Base-by-base conservation (phyloP, 768 basidiomycete species). In the Collybia sordida region DNA sequence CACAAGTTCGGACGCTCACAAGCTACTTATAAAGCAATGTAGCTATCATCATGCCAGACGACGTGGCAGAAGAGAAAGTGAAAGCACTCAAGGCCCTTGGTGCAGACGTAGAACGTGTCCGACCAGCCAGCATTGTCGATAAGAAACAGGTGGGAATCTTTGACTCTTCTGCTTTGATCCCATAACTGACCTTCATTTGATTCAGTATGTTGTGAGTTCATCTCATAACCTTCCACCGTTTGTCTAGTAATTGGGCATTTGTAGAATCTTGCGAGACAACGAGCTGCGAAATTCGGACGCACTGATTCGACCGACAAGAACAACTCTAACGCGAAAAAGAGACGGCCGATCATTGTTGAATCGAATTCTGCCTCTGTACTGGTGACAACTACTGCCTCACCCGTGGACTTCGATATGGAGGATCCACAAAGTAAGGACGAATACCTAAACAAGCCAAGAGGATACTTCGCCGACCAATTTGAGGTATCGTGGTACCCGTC, bases 401-500 rank as follows among this genome's bases (percentile, higher is more conserved):
- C 59, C 22, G 64, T 72, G 8, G 59, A 74, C 42, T 71, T 79
- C 49, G 67, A 71, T 28, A 58, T 64, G 6, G 53, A 59, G 45
- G 63, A 66, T 28, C 69, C 67, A 18, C 55, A 67, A 27, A 72
- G 78, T 2, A 64, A 66, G 22, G 73, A 71, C 40, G 74, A 78
- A 36, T 66, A 80, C 19, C 52, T 71, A 15, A 66, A 59, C 43
- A 76, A 77, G 59, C 88, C 90, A 3, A 74, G 90, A 54, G 96
- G 94, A 0, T 90, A 87, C 70, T 99, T 98, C 59, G 93, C 93
- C 3, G 93, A 99, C 64, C 97, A 99, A 68, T 98, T 99, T 51
- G 96, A 98, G 68, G 76, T 70, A 38, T 42, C 15, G 64, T 49
- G 18, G 11, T 8, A 27, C 21, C 39, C 31, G 9, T 31, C 31